Base-by-base conservation (phyloP, 1,284 basidiomycete species). In the Ustilago bromivora region DNA sequence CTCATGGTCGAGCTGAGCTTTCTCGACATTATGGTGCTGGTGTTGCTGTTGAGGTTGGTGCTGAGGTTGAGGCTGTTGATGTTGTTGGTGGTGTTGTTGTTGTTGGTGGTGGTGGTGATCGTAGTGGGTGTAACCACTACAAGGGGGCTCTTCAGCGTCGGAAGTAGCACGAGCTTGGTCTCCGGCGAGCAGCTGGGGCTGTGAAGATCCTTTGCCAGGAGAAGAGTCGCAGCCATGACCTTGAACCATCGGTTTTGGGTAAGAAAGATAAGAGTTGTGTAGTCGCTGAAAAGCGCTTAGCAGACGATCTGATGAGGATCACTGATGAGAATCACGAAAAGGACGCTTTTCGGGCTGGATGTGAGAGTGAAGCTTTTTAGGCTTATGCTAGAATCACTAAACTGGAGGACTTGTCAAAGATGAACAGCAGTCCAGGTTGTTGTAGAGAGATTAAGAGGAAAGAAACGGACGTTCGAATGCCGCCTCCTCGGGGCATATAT, bases 41-140 rank as follows among this genome's bases (percentile, higher is more conserved):
- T 69, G 52, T 11, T n/a, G 60, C 12, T 57, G 56, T 19, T 28
- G 23, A 15, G 55, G 67, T 36, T 58, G 63, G 9, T 69, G 68
- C 46, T 66, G 61, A 13, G 63, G 34, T 56, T 58, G 62, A 47
- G 28, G 41, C 13, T 66, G 65, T 63, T 66, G 49, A 51, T 61
- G 59, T n/a, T 66, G 66, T 31, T 46, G 52, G 17, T 56, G 61
- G 38, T 54, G 63, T 38, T 56, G 58, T 63, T 66, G 49, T 55
- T 61, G 59, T 13, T 66, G 66, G 17, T 46, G 52, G 12, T 56
- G 61, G 43, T 54, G 63, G 38, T 56, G 58, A 64, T 54, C 12
- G 49, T 60, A 56, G 65, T 61, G 78, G 78, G 73, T 73, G 77
- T 79, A 76, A 43, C 78, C 78, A 79, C 78, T 79, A 79, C 78